phyloP scores from a whole-genome alignment of 371 early-diverging fungal genomes.

The Batkoa obscura region DNA sequence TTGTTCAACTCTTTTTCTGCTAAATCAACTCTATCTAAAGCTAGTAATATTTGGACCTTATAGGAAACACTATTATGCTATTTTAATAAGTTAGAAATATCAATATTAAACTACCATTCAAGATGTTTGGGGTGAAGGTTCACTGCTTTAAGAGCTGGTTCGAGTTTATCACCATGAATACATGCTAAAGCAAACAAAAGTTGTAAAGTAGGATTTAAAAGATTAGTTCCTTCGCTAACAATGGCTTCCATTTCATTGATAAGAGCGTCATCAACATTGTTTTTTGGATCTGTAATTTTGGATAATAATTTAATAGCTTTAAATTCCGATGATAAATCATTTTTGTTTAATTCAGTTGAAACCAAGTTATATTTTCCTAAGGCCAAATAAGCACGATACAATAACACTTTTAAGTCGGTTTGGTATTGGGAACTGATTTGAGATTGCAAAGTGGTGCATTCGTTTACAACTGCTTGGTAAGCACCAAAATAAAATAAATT shows the following conservation, averaged over 20 bases:
- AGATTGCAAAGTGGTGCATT: slow-evolving; percentile 1
- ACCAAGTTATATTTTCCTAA: slow-evolving; percentile 1
- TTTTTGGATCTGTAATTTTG: not conserved
- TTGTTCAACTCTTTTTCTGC: slow-evolving; percentile 60
- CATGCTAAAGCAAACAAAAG: not conserved
- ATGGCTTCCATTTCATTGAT: not conserved
- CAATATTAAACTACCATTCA: slow-evolving; percentile 1
- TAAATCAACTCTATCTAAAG: slow-evolving; percentile 65
- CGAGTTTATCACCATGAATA: not conserved
- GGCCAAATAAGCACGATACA: slow-evolving; percentile 3
- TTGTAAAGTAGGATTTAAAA: slow-evolving; percentile 2
- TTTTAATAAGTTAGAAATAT: not conserved
- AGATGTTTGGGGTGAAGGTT: slow-evolving; percentile 1
- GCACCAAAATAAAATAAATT: slow-evolving; percentile 3
- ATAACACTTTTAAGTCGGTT: not conserved
- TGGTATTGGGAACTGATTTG: not conserved
- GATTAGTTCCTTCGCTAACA: slow-evolving; percentile 3
- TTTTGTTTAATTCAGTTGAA: not conserved
- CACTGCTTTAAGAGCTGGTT: not conserved
- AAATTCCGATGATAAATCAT: not conserved
- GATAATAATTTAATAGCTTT: not conserved
- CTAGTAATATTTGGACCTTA: slow-evolving; percentile 56
- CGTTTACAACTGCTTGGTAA: not conserved
- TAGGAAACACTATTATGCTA: slow-evolving; percentile 35
- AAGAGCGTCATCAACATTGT: not conserved